Conservation (phyloP, 1,139 yeast genomes). For the Entelexis paramagnoliae region DNA sequence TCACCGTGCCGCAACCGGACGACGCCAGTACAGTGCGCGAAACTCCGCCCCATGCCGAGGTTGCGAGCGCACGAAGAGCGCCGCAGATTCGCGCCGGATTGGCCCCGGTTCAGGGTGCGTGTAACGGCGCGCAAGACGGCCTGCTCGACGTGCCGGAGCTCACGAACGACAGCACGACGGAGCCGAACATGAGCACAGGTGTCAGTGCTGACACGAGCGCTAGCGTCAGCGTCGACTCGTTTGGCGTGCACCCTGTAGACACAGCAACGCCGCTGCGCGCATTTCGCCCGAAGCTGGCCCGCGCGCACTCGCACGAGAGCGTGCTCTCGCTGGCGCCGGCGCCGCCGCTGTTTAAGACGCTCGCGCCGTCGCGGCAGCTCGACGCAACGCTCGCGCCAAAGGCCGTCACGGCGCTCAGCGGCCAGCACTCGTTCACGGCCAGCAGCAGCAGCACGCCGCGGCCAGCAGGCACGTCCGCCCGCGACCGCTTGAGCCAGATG, state of each 20-base stretch:
- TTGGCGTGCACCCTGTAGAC: constrained; percentile 2
- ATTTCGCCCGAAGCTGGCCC: constrained; percentile 12
- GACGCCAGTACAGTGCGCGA: no score
- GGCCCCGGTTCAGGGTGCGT: no score
- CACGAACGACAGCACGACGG: constrained; percentile 2
- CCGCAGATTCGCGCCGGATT: no score
- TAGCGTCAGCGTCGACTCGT: neutral
- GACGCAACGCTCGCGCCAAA: constrained; percentile 1
- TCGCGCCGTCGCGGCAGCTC: constrained; percentile 1
- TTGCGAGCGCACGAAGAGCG: no score
- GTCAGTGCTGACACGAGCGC: no score
- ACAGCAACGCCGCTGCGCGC: constrained; percentile 13
- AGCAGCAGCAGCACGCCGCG: neutral
- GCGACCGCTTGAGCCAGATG: constrained; percentile 14
- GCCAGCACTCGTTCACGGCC: constrained; percentile 6
- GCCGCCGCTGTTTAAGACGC: constrained; percentile 3
- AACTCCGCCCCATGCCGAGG: no score
- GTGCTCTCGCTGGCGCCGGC: constrained; percentile 16
- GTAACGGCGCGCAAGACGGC: no score
- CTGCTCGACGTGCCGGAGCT: constrained; percentile 8
- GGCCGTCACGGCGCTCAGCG: constrained; percentile 14
- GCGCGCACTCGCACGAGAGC: constrained; percentile 22
- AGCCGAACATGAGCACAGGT: no score
- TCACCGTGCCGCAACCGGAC: no score
- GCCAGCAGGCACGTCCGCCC: constrained; percentile 1